These are phyloP conservation scores for Hemisphaericaspora lyxosophila DNA, from an alignment of 1,139 yeast genomes.

Conservation along the genomic window DNA sequence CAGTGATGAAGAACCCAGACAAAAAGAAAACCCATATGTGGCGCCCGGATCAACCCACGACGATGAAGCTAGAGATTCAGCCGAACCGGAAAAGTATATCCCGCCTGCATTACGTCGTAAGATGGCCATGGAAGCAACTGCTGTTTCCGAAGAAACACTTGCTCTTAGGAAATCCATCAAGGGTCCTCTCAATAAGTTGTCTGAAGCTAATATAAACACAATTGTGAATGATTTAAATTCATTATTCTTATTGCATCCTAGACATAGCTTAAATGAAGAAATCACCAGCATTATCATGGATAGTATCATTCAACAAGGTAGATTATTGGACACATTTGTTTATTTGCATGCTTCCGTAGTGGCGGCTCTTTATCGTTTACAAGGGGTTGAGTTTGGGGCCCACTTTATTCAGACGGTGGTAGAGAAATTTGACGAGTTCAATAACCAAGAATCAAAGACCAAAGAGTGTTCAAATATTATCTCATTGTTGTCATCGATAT, in stretches of 20 bases:
- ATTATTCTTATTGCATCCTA: conserved; percentile 63
- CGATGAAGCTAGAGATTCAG: conserved; percentile 14
- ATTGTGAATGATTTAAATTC: conserved; percentile 69
- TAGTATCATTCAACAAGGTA: conserved; percentile 62
- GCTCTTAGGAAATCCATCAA: conserved; percentile 63
- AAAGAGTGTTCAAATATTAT: conserved; percentile 70
- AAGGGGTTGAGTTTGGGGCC: conserved; percentile 93
- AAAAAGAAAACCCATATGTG: conserved; percentile 78
- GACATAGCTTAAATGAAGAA: conserved; percentile 73
- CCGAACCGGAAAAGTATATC: conserved; percentile 50
- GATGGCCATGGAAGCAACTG: conserved; percentile 36
- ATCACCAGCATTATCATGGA: conserved; percentile 64
- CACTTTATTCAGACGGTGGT: conserved; percentile 75
- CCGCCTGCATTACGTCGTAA: conserved; percentile 82
- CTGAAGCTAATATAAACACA: conserved; percentile 76
- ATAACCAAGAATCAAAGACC: conserved; percentile 27
- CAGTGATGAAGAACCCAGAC: conserved; percentile 36
- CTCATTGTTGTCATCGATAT: conserved; percentile 74
- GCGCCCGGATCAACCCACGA: conserved; percentile 54
- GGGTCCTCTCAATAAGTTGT: conserved; percentile 79
- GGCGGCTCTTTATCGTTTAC: conserved; percentile 70
- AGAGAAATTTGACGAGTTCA: conserved; percentile 54
- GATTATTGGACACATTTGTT: conserved; percentile 74
- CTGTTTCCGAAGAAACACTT: conserved; percentile 46
- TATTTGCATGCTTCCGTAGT: conserved; percentile 77